Evolutionary conservation across 1,284 basidiomycete species (phyloP).

Genomic region (Trametes sp.): DNA sequence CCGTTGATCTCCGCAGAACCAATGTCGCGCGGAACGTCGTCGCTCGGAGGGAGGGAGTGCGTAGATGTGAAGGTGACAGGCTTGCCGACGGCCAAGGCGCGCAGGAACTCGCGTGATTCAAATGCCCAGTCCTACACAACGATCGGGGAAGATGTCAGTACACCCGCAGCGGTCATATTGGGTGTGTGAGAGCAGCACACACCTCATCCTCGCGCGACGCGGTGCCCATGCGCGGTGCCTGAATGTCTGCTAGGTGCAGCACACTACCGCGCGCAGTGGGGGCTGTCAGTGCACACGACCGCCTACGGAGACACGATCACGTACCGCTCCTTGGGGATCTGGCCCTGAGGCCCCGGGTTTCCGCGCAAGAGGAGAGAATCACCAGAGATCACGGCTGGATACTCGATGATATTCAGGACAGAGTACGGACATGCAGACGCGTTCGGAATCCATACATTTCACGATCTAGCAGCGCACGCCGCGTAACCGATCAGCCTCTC

Average conservation of each 20-base stretch:
- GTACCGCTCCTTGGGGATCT: conserved; percentile 88
- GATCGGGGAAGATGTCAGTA: neutral
- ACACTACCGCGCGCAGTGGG: conserved; percentile 56
- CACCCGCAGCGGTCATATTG: neutral
- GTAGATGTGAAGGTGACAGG: conserved; percentile 82
- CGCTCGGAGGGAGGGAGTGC: conserved; percentile 75
- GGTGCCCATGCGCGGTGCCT: conserved; percentile 84
- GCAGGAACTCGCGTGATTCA: conserved; percentile 92
- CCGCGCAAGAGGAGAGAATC: conserved; percentile 88
- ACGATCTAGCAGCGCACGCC: conserved; percentile 57
- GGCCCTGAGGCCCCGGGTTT: conserved; percentile 79
- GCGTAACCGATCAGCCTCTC: conserved; percentile 13
- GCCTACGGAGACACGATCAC: conserved; percentile 26
- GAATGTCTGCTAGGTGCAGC: conserved; percentile 85
- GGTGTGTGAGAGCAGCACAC: conserved; percentile 29
- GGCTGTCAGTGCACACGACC: conserved; percentile 28
- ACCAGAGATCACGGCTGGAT: conserved; percentile 84
- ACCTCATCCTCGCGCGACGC: conserved; percentile 88
- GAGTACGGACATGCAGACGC: conserved; percentile 18
- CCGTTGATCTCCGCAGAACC: conserved; percentile 77
- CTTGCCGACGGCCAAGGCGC: conserved; percentile 87
- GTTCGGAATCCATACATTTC: conserved; percentile 60
- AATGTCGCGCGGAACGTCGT: conserved; percentile 77
- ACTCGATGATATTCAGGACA: conserved; percentile 40
- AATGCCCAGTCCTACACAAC: conserved; percentile 84